Evolutionary conservation across 768 basidiomycete species (phyloP).

Genomic region (Peribolospora kevripleyi): DNA sequence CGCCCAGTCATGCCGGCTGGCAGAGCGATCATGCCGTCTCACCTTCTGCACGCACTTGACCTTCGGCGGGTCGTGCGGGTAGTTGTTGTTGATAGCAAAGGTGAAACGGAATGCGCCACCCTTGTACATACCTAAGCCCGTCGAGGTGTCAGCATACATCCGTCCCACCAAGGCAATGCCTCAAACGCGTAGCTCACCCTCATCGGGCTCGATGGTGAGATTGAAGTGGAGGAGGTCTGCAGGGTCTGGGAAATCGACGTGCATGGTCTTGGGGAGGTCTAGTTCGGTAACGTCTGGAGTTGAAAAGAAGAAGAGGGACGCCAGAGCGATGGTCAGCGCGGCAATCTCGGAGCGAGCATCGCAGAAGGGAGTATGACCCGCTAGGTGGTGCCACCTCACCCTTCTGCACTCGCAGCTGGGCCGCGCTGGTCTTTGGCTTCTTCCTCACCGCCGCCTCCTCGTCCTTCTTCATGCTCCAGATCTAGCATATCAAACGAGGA

Average conservation of each 20-base stretch:
- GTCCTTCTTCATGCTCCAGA: slow-evolving; percentile 99
- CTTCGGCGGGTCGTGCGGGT: slow-evolving; percentile 97
- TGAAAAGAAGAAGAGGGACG: background rate
- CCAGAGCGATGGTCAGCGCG: background rate
- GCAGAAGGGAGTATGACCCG: background rate
- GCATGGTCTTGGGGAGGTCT: slow-evolving; percentile 87
- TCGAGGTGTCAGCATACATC: background rate
- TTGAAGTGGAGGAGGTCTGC: slow-evolving; percentile 88
- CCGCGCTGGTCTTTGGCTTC: slow-evolving; percentile 94
- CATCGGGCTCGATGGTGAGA: slow-evolving; percentile 84
- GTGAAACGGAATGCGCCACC: slow-evolving; percentile 82
- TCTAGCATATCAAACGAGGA: slow-evolving; percentile 27
- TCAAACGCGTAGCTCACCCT: slow-evolving; percentile 33
- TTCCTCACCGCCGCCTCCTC: slow-evolving; percentile 92
- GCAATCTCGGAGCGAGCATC: background rate
- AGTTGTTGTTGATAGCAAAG: slow-evolving; percentile 87
- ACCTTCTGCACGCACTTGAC: slow-evolving; percentile 93
- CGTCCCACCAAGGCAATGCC: background rate
- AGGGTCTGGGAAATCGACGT: slow-evolving; percentile 77
- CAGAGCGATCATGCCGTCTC: slow-evolving; percentile 14
- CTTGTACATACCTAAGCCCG: slow-evolving; percentile 73
- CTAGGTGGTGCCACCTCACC: slow-evolving; percentile 27
- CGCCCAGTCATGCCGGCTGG: background rate
- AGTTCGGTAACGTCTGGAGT: slow-evolving; percentile 79
- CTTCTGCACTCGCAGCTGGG: slow-evolving; percentile 98